A percentile compares a stretch with the other conserved stretches of the same genome.
phyloP scores from a whole-genome alignment of 768 basidiomycete genomes.

The Podaxis carcinomalis region DNA sequence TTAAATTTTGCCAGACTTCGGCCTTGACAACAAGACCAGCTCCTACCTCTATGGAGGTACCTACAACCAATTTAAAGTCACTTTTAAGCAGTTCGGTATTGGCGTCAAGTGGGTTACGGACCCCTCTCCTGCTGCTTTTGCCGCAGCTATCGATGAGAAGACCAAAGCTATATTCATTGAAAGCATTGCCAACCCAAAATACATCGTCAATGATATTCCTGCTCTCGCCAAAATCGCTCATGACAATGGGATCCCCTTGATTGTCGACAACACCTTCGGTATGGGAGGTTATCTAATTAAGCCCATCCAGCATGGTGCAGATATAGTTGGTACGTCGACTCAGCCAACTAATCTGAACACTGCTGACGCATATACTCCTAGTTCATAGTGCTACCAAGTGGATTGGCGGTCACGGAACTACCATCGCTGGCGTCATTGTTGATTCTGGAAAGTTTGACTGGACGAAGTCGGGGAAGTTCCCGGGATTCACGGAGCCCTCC shows the following conservation, averaged over 20 bases:
- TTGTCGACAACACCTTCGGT: slow-evolving; percentile 81
- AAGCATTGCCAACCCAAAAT: slow-evolving; percentile 78
- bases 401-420: slow-evolving; percentile 81
- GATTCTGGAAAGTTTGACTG: slow-evolving; percentile 77
- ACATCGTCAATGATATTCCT: slow-evolving; percentile 60
- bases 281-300: slow-evolving; percentile 70
- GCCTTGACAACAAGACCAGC: slow-evolving; percentile 23
- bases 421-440: slow-evolving; percentile 72
- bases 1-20: not conserved
- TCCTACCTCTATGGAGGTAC: slow-evolving; percentile 69
- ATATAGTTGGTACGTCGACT: slow-evolving; percentile 59
- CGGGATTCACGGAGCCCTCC: slow-evolving; percentile 67
- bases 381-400: slow-evolving; percentile 83
- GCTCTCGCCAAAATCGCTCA: slow-evolving; percentile 76
- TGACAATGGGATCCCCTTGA: slow-evolving; percentile 64
- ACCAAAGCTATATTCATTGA: slow-evolving; percentile 78
- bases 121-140: slow-evolving; percentile 53
- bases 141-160: slow-evolving; percentile 66
- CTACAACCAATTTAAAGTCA: slow-evolving; percentile 74
- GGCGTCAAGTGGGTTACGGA: slow-evolving; percentile 58
- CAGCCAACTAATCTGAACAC: too few species aligned
- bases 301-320: slow-evolving; percentile 72
- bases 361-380: slow-evolving; percentile 12
- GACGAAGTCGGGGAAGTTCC: slow-evolving; percentile 63
- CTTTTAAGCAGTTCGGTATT: slow-evolving; percentile 67